A percentile compares a stretch with the other conserved stretches of the same genome.
Conservation (phyloP, 345 rosid species). For the Pseudoturritis turrita region DNA sequence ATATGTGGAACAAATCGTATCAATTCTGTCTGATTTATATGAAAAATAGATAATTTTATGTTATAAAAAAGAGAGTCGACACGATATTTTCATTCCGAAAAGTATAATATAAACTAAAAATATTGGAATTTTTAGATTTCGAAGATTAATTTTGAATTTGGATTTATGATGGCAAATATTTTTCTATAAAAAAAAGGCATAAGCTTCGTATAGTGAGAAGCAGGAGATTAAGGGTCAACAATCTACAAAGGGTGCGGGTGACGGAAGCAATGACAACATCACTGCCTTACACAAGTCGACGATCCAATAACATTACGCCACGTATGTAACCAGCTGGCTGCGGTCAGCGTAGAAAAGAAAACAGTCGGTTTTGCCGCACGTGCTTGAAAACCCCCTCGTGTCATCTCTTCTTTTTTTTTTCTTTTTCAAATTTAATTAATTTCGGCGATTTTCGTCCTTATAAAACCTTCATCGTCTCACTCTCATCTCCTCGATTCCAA, state of each 20-base stretch:
- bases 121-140: too few species aligned
- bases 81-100: too few species aligned
- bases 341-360: slow-evolving; percentile 36
- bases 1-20: too few species aligned
- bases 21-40: too few species aligned
- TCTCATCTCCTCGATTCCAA: slow-evolving; percentile 30
- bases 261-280: slow-evolving; percentile 37
- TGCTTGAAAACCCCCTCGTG: slow-evolving; percentile 26
- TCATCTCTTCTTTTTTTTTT: not conserved
- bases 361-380: slow-evolving; percentile 31
- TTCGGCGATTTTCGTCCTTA: slow-evolving; percentile 25
- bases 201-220: slow-evolving; percentile 1
- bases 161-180: too few species aligned
- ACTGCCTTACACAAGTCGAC: slow-evolving; percentile 7
- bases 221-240: slow-evolving; percentile 27
- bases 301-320: not conserved
- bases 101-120: too few species aligned
- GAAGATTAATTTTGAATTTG: too few species aligned
- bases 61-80: too few species aligned
- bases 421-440: not conserved
- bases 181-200: too few species aligned
- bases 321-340: slow-evolving; percentile 25
- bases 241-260: slow-evolving; percentile 21
- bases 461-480: slow-evolving; percentile 16
- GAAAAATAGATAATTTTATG: too few species aligned